Percentiles rank a stretch among this genome's conserved stretches.
Evolutionary conservation across 495 filamentous ascomycete genomes (phyloP).

Genomic region (Aspergillus asperescens): DNA sequence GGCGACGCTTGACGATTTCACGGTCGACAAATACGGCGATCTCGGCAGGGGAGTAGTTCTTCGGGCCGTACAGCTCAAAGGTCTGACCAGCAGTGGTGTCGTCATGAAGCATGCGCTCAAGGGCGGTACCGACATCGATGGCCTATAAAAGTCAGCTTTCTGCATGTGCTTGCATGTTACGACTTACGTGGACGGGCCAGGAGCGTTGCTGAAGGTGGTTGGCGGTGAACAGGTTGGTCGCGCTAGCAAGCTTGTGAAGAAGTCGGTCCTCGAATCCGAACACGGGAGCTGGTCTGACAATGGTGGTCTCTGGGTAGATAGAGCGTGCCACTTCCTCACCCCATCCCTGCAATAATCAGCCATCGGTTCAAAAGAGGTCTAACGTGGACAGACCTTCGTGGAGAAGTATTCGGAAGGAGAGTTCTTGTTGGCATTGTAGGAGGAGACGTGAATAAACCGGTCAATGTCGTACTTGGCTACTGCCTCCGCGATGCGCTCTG

Average conservation of each 20-base stretch:
- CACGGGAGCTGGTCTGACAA: slow-evolving; percentile 89
- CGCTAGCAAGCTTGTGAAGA: slow-evolving; percentile 74
- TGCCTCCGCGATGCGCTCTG: slow-evolving; percentile 91
- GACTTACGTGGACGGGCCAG: slow-evolving; percentile 83
- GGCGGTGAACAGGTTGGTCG: slow-evolving; percentile 74
- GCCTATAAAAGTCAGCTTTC: slow-evolving; percentile 45
- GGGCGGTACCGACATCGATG: slow-evolving; percentile 80
- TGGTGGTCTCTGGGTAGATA: slow-evolving; percentile 97
- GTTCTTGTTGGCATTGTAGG: slow-evolving; percentile 78
- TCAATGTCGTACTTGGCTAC: slow-evolving; percentile 98
- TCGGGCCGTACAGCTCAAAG: slow-evolving; percentile 91
- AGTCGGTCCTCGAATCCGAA: slow-evolving; percentile 94
- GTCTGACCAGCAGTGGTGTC: slow-evolving; percentile 87
- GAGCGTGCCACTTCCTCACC: slow-evolving; percentile 78
- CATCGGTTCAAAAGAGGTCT: background rate
- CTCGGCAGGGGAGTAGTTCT: slow-evolving; percentile 83
- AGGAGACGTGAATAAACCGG: slow-evolving; percentile 94
- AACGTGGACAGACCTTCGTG: slow-evolving; percentile 62
- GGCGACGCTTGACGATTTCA: slow-evolving; percentile 84
- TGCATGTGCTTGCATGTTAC: background rate
- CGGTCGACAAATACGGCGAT: slow-evolving; percentile 82
- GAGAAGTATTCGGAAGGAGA: slow-evolving; percentile 82
- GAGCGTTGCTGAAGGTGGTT: slow-evolving; percentile 91
- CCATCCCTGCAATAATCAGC: slow-evolving; percentile 49
- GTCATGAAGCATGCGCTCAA: slow-evolving; percentile 83